Percentiles rank a stretch among this genome's conserved stretches.
Evolutionary conservation across 805 yeast species (phyloP).

Genomic region (Candida tibetensis): DNA sequence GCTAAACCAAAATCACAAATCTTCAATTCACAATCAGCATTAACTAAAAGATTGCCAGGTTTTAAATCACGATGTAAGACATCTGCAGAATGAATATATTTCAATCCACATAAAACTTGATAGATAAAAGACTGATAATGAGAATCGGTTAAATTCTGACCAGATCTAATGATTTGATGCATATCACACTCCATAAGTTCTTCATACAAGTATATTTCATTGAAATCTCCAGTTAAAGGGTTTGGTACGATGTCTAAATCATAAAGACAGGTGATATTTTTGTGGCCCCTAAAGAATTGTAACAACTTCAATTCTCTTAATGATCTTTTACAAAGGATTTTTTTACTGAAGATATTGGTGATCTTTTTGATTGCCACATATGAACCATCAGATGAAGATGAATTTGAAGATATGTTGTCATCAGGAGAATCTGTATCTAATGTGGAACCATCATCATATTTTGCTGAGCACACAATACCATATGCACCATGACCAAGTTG

Average conservation of each 20-base stretch:
- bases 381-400: slow-evolving; percentile 27
- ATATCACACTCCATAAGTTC: slow-evolving; percentile 98
- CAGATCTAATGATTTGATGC: slow-evolving; percentile 94
- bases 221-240: slow-evolving; percentile 59
- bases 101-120: slow-evolving; percentile 87
- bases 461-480: slow-evolving; percentile 94
- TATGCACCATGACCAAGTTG: slow-evolving; percentile 98
- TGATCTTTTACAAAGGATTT: slow-evolving; percentile 88
- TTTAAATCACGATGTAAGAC: slow-evolving; percentile 92
- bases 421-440: slow-evolving; percentile 1
- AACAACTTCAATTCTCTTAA: slow-evolving; percentile 84
- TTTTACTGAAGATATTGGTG: slow-evolving; percentile 89
- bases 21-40: slow-evolving; percentile 94
- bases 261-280: slow-evolving; percentile 91
- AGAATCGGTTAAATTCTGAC: slow-evolving; percentile 89
- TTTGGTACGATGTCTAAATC: slow-evolving; percentile 89
- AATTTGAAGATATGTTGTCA: background rate
- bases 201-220: slow-evolving; percentile 90
- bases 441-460: slow-evolving; percentile 69
- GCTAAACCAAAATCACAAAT: slow-evolving; percentile 97
- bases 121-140: slow-evolving; percentile 93
- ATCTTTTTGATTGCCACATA: slow-evolving; percentile 92
- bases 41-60: slow-evolving; percentile 89
- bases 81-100: slow-evolving; percentile 87
- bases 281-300: slow-evolving; percentile 93